Conservation (phyloP, 805 yeast species). For the Kodamaea neixiangensis region DNA sequence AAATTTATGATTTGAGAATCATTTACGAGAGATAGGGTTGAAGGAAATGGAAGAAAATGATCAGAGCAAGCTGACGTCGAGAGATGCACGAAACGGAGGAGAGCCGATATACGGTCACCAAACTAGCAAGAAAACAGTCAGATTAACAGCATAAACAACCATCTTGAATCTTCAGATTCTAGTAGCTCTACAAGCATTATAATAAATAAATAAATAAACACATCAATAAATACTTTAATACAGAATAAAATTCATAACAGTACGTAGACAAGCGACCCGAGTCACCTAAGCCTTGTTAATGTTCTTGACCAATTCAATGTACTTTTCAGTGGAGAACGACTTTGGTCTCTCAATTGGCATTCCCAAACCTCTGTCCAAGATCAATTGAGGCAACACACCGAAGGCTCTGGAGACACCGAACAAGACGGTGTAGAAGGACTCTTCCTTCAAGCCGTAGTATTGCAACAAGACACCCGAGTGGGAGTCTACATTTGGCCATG, state of each 20-base stretch:
- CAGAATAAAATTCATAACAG: slow-evolving; percentile 9
- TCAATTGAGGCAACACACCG: slow-evolving; percentile 77
- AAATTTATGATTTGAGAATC: background rate
- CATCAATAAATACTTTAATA: slow-evolving; percentile 3
- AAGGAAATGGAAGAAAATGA: too few species aligned
- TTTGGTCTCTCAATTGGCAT: slow-evolving; percentile 83
- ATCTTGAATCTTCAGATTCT: too few species aligned
- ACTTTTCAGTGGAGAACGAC: slow-evolving; percentile 58
- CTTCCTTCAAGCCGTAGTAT: slow-evolving; percentile 76
- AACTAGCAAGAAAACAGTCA: too few species aligned
- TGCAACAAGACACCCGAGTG: slow-evolving; percentile 77
- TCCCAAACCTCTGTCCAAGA: slow-evolving; percentile 76
- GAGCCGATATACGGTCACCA: too few species aligned
- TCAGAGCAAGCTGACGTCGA: too few species aligned
- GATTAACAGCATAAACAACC: background rate
- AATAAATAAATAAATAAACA: slow-evolving; percentile 15
- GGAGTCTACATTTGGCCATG: slow-evolving; percentile 83
- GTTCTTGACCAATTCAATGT: slow-evolving; percentile 72
- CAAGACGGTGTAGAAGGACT: slow-evolving; percentile 74
- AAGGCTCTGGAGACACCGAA: slow-evolving; percentile 82
- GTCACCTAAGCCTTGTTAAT: slow-evolving; percentile 21
- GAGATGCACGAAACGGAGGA: too few species aligned
- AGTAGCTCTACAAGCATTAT: background rate
- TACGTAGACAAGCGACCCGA: slow-evolving; percentile 1
- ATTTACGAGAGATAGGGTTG: too few species aligned